Evolutionary conservation across 192 early-diverging fungal genomes (phyloP).

Genomic region (Gigaspora rosea): DNA sequence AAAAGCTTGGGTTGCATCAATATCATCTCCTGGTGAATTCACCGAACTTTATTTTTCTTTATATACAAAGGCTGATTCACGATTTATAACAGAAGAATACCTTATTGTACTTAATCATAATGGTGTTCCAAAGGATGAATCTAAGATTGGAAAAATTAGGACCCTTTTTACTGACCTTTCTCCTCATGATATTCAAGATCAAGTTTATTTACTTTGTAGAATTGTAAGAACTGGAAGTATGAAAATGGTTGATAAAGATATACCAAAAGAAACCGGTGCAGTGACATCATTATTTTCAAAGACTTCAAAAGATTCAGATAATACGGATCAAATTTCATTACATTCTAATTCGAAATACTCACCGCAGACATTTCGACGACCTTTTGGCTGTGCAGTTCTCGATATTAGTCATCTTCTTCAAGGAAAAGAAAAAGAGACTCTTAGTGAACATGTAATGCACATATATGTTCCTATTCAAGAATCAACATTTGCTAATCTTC

Average conservation of each 20-base stretch:
- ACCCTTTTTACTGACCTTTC: constrained; percentile 64
- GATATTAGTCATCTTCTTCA: constrained; percentile 49
- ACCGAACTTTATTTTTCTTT: constrained; percentile 64
- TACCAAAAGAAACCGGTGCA: constrained; percentile 18
- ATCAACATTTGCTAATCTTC: constrained; percentile 49
- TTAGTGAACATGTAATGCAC: constrained; percentile 51
- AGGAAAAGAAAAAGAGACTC: constrained; percentile 32
- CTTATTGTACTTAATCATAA: constrained; percentile 55
- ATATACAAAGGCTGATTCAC: constrained; percentile 49
- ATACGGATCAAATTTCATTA: constrained; percentile 27
- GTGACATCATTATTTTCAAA: constrained; percentile 24
- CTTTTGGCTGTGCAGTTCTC: constrained; percentile 66
- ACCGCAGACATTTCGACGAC: constrained; percentile 45
- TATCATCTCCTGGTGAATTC: constrained; percentile 62
- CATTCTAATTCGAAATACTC: background rate
- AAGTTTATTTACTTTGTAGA: constrained; percentile 61
- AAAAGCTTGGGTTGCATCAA: constrained; percentile 52
- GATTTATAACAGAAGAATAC: constrained; percentile 64
- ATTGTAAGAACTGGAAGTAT: constrained; percentile 66
- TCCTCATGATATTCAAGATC: constrained; percentile 49
- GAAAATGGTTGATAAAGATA: constrained; percentile 50
- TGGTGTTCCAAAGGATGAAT: constrained; percentile 54
- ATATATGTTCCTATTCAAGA: constrained; percentile 56
- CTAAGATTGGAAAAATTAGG: constrained; percentile 46
- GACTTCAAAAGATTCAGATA: constrained; percentile 23